phyloP scores from a whole-genome alignment of 805 yeast species.

The Candida chilensis region DNA sequence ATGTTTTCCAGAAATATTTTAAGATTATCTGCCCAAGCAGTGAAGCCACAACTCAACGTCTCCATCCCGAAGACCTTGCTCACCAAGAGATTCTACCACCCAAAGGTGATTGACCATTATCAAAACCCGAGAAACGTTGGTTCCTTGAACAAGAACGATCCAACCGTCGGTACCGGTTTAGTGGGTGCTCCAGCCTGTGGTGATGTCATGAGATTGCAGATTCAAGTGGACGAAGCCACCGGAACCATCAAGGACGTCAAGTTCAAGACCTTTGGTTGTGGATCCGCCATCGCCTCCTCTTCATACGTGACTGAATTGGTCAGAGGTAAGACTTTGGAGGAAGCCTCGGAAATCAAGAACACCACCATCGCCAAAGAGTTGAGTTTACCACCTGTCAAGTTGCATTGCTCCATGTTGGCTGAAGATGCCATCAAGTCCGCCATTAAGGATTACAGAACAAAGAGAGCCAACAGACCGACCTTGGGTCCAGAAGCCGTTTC shows the following conservation, averaged over 20 bases:
- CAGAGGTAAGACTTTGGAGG: conserved; percentile 89
- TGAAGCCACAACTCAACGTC: background rate
- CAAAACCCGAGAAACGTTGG: conserved; percentile 97
- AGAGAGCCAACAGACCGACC: conserved; percentile 53
- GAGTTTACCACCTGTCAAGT: conserved; percentile 91
- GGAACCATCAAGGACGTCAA: conserved; percentile 93
- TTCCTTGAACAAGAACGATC: conserved; percentile 66
- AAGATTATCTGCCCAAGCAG: background rate
- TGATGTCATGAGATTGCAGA: conserved; percentile 96
- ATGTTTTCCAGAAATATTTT: conserved; percentile 1
- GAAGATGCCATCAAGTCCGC: conserved; percentile 98
- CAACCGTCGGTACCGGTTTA: conserved; percentile 88
- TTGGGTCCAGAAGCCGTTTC: conserved; percentile 49
- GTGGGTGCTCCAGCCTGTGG: conserved; percentile 99
- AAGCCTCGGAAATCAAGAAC: conserved; percentile 88
- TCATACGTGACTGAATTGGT: conserved; percentile 93
- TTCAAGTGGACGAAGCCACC: conserved; percentile 81
- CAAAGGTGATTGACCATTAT: conserved; percentile 92
- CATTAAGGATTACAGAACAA: conserved; percentile 85
- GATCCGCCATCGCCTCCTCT: conserved; percentile 94
- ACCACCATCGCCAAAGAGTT: conserved; percentile 92
- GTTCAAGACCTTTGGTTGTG: conserved; percentile 99
- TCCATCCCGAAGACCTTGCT: background rate
- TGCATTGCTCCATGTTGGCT: conserved; percentile 97
- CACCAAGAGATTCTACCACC: conserved; percentile 52